A percentile compares a stretch with the other conserved stretches of the same genome.
Evolutionary conservation across 2,329 filamentous ascomycete genomes (phyloP).

Genomic region (Sclerotinia trifoliorum): DNA sequence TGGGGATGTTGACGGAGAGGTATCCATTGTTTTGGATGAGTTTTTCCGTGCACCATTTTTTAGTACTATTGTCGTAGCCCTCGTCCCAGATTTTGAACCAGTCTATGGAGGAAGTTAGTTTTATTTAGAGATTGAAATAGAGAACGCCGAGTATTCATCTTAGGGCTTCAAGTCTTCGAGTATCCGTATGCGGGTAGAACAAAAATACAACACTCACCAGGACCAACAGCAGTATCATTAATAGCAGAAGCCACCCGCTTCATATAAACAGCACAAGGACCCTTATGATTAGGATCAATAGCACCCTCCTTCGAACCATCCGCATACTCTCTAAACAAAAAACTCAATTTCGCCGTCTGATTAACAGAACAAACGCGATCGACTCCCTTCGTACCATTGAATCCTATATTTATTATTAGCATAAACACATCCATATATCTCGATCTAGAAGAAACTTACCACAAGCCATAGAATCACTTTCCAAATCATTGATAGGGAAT

Average conservation of each 20-base stretch:
- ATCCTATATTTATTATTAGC: conserved; percentile 39
- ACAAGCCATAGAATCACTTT: conserved; percentile 66
- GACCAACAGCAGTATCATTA: conserved; percentile 53
- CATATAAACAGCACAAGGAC: conserved; percentile 71
- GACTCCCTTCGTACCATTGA: conserved; percentile 49
- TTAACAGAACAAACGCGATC: conserved; percentile 46
- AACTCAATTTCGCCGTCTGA: conserved; percentile 40
- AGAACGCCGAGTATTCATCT: neutral
- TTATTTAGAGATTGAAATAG: too few species aligned
- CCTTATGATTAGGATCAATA: conserved; percentile 62
- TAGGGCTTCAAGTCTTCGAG: too few species aligned
- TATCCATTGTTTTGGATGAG: conserved; percentile 64
- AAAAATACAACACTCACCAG: conserved; percentile 44
- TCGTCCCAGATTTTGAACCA: conserved; percentile 80
- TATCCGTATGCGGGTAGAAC: neutral
- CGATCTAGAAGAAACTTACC: conserved; percentile 49
- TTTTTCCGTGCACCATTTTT: conserved; percentile 69
- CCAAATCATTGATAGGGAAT: conserved; percentile 56
- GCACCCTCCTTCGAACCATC: conserved; percentile 53
- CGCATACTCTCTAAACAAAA: conserved; percentile 64
- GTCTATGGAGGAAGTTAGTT: neutral
- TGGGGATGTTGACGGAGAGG: conserved; percentile 61
- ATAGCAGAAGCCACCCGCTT: conserved; percentile 63
- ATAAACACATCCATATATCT: conserved; percentile 1
- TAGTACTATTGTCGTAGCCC: conserved; percentile 56